Base-by-base conservation (phyloP, 805 yeast species). In the Nakazawaea siamensis region DNA sequence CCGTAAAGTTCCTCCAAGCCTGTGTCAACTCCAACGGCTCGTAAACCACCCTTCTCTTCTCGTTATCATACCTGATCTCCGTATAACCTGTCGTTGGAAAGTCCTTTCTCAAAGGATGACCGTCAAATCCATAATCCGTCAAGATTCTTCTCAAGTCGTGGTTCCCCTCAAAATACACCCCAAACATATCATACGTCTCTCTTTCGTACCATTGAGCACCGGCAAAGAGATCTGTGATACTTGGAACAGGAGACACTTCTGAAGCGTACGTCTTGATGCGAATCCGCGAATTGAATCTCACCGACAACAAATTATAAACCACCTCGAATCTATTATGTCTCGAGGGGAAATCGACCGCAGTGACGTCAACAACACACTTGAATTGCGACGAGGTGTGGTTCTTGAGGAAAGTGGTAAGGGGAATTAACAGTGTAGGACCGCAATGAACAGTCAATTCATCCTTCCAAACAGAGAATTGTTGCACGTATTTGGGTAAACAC, bases 31-130 rank as follows among this genome's bases (percentile, higher is more conserved):
- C 95, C 52, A 85, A 69, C 27, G 95, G 95, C 61, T 83, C 94
- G 58, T 85, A 85, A 14, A 85, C 84, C 38, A 85, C 77, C 56
- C 95, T 74, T 68, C 84, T 77, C 71, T 85, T 85, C 60, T 85
- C 94, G 56, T 84, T 86, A 58, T 85, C 95, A 61, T 83, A 85
- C 54, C 88, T 73, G 27, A 84, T 85, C 64, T 85, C 95, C 31
- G 92, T 83, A 63, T 83, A 85, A 38, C 95, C 95, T 27, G 92
- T 81, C 28, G 90, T 78, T 48, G 95, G 95, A 80, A 85, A 85
- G 60, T 85, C 95, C 58, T 85, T 85, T 60, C 94, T 74, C 54
- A 84, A 69, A 11, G 95, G 95, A 55, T 84, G 92, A 35, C 95
- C 95, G 60, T 83, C 94, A 49, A 85, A 84, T 16, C 95, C 95